Base-by-base conservation (phyloP, 148 eudicot species). In the Camellia granthamiana region DNA sequence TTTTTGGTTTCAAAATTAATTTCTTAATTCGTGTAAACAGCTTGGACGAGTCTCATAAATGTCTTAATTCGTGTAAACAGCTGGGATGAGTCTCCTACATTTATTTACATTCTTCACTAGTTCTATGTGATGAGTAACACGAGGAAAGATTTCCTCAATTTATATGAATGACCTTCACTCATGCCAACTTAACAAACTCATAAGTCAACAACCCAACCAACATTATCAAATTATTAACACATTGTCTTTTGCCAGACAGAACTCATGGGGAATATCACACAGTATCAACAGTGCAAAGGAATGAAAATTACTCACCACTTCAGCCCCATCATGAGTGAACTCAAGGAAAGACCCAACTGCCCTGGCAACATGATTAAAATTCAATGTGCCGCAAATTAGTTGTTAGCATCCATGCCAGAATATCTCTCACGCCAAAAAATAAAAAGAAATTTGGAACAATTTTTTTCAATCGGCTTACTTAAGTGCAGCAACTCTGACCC, bases 281-380 rank as follows among this genome's bases (percentile, higher is more conserved):
- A 62, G 64, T 41, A 19, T 14, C 56, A 82, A 77, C 63, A 74
- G 61, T 58, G 70, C 10, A 47, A 64, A 68, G 76, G 13, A 54
- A 82, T 47, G 52, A 30, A 47, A 76, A 41, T 62, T 47, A 79
- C 94, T 87, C 82, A 95, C 99, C 90, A 95, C 94, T 87, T 95
- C 97, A 74, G 82, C 74, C 86, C 86, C 92, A 86, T 93, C 99
- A 76, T 86, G 90, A 79, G 97, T 90, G 89, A 91, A 93, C 90
- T 95, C 99, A 51, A 95, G 88, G 86, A 95, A 95, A 77, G 99
- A 92, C 51, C 99, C 99, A 78, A 95, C 92, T 77, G 99, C 97
- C 97, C 99, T 95, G 90, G 15, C 54, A 81, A 77, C 69, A 76
- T 16, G 56, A 85, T 69, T 30, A 30, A 81, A 74, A 70, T 65